phyloP scores from a whole-genome alignment of 768 basidiomycete species.

The Russula vinacea region DNA sequence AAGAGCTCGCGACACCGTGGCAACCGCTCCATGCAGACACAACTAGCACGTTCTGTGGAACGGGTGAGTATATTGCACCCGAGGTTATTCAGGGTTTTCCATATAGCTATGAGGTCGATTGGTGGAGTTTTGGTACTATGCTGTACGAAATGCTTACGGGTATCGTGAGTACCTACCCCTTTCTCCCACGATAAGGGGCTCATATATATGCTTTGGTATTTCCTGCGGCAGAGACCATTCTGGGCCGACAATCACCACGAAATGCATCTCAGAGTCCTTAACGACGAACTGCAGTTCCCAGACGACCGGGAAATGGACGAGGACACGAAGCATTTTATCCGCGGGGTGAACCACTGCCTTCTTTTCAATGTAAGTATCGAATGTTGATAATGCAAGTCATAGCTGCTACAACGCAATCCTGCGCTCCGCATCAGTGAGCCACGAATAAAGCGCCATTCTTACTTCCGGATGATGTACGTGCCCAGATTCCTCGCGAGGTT shows the following conservation, averaged over 20 bases:
- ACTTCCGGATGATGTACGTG: constrained; percentile 79
- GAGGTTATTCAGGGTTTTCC: constrained; percentile 91
- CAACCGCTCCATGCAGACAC: constrained; percentile 54
- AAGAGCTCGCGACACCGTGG: constrained; percentile 56
- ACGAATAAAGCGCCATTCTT: constrained; percentile 89
- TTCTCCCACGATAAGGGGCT: neutral
- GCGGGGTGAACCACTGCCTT: constrained; percentile 62
- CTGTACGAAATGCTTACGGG: constrained; percentile 96
- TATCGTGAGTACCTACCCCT: constrained; percentile 57
- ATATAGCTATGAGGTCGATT: constrained; percentile 94
- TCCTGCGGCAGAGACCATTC: constrained; percentile 68
- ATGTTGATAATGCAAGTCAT: constrained; percentile 19
- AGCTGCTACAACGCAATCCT: constrained; percentile 90
- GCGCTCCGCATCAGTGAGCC: constrained; percentile 88
- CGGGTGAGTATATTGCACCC: constrained; percentile 93
- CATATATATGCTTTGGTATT: constrained; percentile 9
- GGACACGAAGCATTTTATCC: constrained; percentile 91
- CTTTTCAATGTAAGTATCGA: neutral
- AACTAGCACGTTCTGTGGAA: constrained; percentile 89
- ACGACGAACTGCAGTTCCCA: constrained; percentile 86
- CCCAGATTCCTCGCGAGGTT: constrained; percentile 42
- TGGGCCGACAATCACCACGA: constrained; percentile 91
- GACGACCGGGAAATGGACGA: constrained; percentile 91
- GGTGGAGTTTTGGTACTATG: constrained; percentile 99
- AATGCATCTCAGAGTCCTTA: constrained; percentile 91